These are phyloP conservation scores for Aspergillus versicolor DNA, from an alignment of 2,329 filamentous ascomycete species.

Conservation along the genomic window DNA sequence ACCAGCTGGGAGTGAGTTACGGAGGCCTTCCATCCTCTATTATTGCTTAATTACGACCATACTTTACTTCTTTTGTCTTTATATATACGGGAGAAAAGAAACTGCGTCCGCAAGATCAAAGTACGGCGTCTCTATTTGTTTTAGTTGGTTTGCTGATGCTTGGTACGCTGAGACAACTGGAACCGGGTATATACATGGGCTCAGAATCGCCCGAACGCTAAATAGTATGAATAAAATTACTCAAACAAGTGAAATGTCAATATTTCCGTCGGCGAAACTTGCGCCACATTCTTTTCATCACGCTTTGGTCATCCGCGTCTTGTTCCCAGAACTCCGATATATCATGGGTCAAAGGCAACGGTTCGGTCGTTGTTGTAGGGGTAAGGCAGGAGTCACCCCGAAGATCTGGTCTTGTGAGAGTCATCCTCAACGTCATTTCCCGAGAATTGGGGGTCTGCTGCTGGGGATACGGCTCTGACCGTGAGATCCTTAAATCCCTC, in stretches of 20 bases:
- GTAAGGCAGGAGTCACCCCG: constrained; percentile 44
- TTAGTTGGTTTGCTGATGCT: no score
- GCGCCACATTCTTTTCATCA: constrained; percentile 47
- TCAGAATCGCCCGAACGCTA: background rate
- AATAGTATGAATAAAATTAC: background rate
- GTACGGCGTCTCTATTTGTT: background rate
- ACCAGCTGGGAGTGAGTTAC: no score
- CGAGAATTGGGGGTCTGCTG: constrained; percentile 61
- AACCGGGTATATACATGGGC: background rate
- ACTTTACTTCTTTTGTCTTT: no score
- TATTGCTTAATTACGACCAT: no score
- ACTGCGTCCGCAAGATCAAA: background rate
- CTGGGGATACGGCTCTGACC: constrained; percentile 46
- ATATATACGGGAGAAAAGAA: no score
- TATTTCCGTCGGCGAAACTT: constrained; percentile 29
- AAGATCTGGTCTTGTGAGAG: constrained; percentile 83
- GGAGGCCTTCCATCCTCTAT: no score
- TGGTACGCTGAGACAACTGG: background rate
- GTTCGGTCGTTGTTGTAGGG: constrained; percentile 63
- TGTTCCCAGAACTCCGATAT: constrained; percentile 44
- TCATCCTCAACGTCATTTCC: constrained; percentile 97
- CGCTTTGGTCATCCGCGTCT: constrained; percentile 38
- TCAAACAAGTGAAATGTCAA: background rate
- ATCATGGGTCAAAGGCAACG: constrained; percentile 49
- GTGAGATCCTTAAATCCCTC: constrained; percentile 20